Percentiles rank a stretch among this genome's conserved stretches.
These are phyloP conservation scores for Moricandia arvensis DNA, from an alignment of 345 rosid species.

Conservation along the genomic window DNA sequence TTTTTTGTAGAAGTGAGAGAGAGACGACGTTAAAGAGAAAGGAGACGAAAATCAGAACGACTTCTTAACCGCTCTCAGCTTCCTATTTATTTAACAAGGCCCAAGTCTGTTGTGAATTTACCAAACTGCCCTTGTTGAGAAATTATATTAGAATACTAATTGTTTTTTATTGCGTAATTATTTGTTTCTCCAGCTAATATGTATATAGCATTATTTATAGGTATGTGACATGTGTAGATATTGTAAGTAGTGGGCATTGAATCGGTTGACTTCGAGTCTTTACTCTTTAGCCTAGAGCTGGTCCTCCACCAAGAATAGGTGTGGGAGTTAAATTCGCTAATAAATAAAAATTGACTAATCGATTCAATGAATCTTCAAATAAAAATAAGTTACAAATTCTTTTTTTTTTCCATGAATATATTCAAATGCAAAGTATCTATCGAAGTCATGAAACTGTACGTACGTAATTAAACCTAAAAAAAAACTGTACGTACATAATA, in stretches of 20 bases:
- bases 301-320: conserved; percentile 14
- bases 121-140: background rate
- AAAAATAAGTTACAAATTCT: too few species aligned
- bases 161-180: background rate
- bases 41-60: conserved; percentile 39
- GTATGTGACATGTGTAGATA: conserved; percentile 4
- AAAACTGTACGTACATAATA: background rate
- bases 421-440: background rate
- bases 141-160: background rate
- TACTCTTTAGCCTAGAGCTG: conserved; percentile 2
- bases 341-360: conserved; percentile 7
- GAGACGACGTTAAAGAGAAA: conserved; percentile 34
- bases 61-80: conserved; percentile 34
- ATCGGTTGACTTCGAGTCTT: conserved; percentile 17
- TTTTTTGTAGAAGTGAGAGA: too few species aligned
- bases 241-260: background rate
- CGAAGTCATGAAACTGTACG: too few species aligned
- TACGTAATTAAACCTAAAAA: too few species aligned
- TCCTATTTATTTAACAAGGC: background rate
- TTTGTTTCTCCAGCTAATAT: background rate
- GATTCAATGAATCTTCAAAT: background rate
- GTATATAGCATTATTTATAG: background rate
- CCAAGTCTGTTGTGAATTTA: background rate
- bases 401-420: background rate
- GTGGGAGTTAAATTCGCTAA: conserved; percentile 1